Base-by-base conservation (phyloP, 768 basidiomycete genomes). In the Podaxis sp. region DNA sequence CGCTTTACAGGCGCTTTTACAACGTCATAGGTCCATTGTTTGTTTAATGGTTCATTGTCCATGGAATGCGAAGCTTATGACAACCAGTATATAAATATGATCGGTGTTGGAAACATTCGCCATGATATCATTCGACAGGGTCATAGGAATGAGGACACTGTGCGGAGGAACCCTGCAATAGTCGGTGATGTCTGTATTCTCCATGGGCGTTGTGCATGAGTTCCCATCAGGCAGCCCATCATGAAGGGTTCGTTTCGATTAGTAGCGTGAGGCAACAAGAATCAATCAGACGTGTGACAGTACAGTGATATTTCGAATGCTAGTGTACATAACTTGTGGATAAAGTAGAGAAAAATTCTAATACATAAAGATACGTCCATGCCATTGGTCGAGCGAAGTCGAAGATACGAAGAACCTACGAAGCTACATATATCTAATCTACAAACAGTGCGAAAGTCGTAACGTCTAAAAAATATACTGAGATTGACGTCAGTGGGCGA, bases 391-490 rank as follows among this genome's bases (percentile, higher is more conserved):
- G 42, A 38, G 42, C n/a, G 61, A 62, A 62, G 44, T 28, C 61
- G 61, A 62, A 61, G 36, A 52, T 54, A 52, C 39, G 26, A 40
- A 36, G 28, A 44, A 36, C 19, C 24, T 42, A 52, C 22, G 51
- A 24, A 46, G 39, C 22, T 52, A 61, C 51, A 61, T 36, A 51
- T 11, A 46, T 57, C 42, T 55, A 62, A 62, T 62, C 53, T 62
- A 62, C 61, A 62, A 42, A 19, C 17, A 54, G 42, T 51, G 48
- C 59, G n/a, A 49, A 40, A 38, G n/a, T 40, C 57, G 30, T 30
- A 33, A 56, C 22, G 57, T 52, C 59, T 68, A 69, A 63, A 71
- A 73, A 63, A 72, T 69, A 68, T 71, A 72, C 73, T 72, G 49
- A 39, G 59, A 40, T 30, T 22, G 39, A 56, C 44, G 48, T 66